Percentiles rank a stretch among this genome's conserved stretches.
Conservation (phyloP, 2,329 filamentous ascomycete species). For the Scleromitrula shiraiana region DNA sequence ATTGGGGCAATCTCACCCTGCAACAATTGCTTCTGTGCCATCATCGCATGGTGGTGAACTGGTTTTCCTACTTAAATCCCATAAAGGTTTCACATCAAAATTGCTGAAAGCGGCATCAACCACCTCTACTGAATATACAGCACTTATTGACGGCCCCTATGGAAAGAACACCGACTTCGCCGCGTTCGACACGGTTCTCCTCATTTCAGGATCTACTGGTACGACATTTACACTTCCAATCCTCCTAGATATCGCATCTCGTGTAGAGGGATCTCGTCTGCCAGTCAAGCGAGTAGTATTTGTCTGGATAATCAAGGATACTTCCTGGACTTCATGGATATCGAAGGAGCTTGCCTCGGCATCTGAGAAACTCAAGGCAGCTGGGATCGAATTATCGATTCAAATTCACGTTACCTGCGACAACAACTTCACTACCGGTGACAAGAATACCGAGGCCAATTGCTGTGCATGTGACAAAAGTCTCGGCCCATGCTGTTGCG, state of each 20-base stretch:
- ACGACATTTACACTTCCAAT: conserved; percentile 53
- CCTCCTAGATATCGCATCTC: conserved; percentile 29
- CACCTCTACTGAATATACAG: conserved; percentile 28
- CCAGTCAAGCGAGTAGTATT: conserved; percentile 44
- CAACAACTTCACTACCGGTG: conserved; percentile 16
- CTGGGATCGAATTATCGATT: conserved; percentile 42
- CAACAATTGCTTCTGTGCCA: conserved; percentile 49
- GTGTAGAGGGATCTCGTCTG: conserved; percentile 26
- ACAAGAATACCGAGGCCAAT: neutral
- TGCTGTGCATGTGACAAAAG: conserved; percentile 18
- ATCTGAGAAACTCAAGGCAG: conserved; percentile 35
- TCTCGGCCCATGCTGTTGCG: conserved; percentile 16
- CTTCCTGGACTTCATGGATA: conserved; percentile 44
- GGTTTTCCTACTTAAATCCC: conserved; percentile 49
- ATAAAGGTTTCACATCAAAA: conserved; percentile 49
- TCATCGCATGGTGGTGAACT: conserved; percentile 48
- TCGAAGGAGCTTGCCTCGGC: conserved; percentile 16
- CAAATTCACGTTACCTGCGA: conserved; percentile 45
- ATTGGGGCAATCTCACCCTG: conserved; percentile 49
- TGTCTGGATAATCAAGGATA: conserved; percentile 46
- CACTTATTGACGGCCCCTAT: conserved; percentile 49
- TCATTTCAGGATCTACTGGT: conserved; percentile 55
- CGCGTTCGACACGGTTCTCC: conserved; percentile 49
- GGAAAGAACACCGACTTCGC: conserved; percentile 45
- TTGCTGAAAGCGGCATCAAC: conserved; percentile 38